These are phyloP conservation scores for Wallemia mellicola DNA, from an alignment of 1,284 basidiomycete genomes.

Conservation along the genomic window DNA sequence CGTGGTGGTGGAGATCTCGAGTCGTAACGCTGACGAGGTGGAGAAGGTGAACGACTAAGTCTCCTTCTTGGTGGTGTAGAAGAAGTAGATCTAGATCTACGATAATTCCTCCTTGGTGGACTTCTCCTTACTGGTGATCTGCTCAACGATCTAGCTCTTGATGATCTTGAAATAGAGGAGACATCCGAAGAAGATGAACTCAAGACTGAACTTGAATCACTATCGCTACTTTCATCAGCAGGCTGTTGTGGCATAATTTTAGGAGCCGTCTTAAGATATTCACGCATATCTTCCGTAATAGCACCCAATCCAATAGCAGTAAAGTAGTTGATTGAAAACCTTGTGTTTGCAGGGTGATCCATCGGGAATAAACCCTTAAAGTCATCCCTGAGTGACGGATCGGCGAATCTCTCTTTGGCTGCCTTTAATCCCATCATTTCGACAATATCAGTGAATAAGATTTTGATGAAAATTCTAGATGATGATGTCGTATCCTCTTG, in stretches of 20 bases:
- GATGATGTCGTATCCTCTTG: constrained; percentile 93
- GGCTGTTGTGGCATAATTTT: background rate
- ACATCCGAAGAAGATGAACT: background rate
- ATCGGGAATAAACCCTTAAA: constrained; percentile 73
- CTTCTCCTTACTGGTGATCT: background rate
- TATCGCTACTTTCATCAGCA: background rate
- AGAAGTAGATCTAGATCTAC: background rate
- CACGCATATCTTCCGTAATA: constrained; percentile 84
- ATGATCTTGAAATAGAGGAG: background rate
- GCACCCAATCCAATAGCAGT: constrained; percentile 74
- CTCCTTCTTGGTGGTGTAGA: background rate
- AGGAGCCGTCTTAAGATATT: constrained; percentile 36
- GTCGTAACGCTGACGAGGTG: background rate
- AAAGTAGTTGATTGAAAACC: constrained; percentile 94
- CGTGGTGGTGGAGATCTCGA: background rate
- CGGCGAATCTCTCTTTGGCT: constrained; percentile 57
- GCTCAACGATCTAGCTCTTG: background rate
- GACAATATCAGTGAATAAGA: constrained; percentile 76
- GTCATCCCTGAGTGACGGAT: constrained; percentile 42
- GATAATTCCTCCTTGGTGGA: no score
- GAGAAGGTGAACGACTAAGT: background rate
- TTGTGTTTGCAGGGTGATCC: constrained; percentile 83
- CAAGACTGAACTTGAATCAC: background rate
- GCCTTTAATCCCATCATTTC: constrained; percentile 68
- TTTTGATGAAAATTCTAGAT: constrained; percentile 91